A percentile compares a stretch with the other conserved stretches of the same genome.
Conservation (phyloP, 2,329 filamentous ascomycete genomes). For the Aureobasidium sp. region DNA sequence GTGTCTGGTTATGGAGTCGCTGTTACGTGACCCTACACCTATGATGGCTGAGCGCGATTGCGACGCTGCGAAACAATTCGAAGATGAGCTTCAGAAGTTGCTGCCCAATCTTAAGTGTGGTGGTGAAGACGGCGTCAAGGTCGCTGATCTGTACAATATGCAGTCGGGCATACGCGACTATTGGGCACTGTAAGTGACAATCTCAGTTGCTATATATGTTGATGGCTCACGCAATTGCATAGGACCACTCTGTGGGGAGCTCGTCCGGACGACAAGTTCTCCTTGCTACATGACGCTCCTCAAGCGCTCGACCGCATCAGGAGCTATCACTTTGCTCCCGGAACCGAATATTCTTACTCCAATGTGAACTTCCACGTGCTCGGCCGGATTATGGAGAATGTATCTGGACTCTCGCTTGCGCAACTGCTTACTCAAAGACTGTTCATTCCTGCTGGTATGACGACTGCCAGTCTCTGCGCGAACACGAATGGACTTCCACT, state of each 20-base stretch:
- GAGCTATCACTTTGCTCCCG: slow-evolving; percentile 38
- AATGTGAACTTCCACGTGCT: slow-evolving; percentile 40
- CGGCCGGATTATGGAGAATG: slow-evolving; percentile 34
- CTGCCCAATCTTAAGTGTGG: slow-evolving; percentile 25
- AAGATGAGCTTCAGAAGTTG: slow-evolving; percentile 26
- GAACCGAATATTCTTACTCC: slow-evolving; percentile 38
- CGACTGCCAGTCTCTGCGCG: slow-evolving; percentile 33
- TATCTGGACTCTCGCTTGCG: slow-evolving; percentile 30
- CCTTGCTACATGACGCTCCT: slow-evolving; percentile 29
- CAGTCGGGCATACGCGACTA: slow-evolving; percentile 42
- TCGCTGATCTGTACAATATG: slow-evolving; percentile 36
- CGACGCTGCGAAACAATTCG: slow-evolving; percentile 15
- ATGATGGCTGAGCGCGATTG: slow-evolving; percentile 20
- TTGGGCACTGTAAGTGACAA: slow-evolving; percentile 29
- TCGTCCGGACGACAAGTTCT: slow-evolving; percentile 35
- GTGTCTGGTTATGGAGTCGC: slow-evolving; percentile 32
- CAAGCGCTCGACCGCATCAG: slow-evolving; percentile 25
- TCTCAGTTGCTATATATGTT: slow-evolving; percentile 16
- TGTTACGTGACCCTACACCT: slow-evolving; percentile 30
- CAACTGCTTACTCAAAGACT: slow-evolving; percentile 34
- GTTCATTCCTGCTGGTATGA: slow-evolving; percentile 38
- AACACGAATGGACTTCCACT: slow-evolving; percentile 33
- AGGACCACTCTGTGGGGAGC: slow-evolving; percentile 38
- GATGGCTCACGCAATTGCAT: background rate
- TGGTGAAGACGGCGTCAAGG: slow-evolving; percentile 27